These are phyloP conservation scores for Grammothele lineata DNA, from an alignment of 768 basidiomycete genomes.

Conservation along the genomic window DNA sequence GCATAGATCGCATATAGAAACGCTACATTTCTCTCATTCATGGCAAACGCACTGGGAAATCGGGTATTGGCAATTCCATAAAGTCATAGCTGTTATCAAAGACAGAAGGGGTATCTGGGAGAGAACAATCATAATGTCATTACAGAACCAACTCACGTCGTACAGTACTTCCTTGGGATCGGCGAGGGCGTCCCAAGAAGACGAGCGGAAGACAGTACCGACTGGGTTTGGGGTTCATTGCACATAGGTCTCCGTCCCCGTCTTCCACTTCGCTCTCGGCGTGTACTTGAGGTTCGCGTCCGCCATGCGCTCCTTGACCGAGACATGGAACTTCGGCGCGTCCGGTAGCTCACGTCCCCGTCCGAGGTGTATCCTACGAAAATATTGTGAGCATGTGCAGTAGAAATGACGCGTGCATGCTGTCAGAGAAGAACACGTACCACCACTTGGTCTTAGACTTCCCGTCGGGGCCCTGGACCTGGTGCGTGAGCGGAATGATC, in stretches of 20 bases:
- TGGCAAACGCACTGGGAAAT: no score
- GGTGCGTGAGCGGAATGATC: constrained; percentile 48
- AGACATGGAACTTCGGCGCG: constrained; percentile 55
- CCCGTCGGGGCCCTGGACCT: constrained; percentile 53
- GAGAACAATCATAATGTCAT: no score
- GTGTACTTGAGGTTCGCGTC: constrained; percentile 45
- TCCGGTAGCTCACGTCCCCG: constrained; percentile 48
- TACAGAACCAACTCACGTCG: no score
- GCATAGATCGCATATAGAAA: no score
- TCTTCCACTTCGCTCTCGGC: constrained; percentile 51
- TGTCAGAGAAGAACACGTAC: constrained; percentile 35
- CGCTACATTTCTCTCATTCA: no score
- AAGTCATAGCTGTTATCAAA: no score
- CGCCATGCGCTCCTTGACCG: constrained; percentile 57
- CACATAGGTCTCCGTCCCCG: constrained; percentile 46
- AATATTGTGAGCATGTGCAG: neutral
- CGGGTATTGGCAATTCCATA: no score
- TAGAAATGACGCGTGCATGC: neutral
- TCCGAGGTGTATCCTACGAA: constrained; percentile 49
- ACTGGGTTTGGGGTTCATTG: no score
- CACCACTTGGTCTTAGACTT: constrained; percentile 50
- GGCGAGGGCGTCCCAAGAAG: no score
- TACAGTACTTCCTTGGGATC: no score
- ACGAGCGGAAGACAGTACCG: no score
- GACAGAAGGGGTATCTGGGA: no score